Base-by-base conservation (phyloP, 176 grass and related monocot genomes). In the Puya raimondii region DNA sequence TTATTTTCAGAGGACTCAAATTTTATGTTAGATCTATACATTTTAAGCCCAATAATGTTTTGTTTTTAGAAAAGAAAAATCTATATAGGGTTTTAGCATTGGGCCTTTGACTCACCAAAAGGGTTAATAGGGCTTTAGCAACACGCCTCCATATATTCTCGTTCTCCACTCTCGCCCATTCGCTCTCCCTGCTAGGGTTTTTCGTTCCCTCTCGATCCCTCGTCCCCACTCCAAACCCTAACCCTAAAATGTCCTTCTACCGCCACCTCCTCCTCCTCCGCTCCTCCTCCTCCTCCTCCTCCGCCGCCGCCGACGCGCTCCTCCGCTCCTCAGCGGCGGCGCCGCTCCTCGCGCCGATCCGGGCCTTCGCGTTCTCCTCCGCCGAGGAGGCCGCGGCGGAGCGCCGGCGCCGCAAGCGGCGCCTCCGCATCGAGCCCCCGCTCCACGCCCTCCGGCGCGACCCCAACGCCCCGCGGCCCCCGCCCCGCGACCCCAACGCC, bases 391-490 rank as follows among this genome's bases (percentile, higher is more conserved):
- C 56, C 0, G 56, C 56, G 3, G 56, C 56, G 3, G 56, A 61
- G 56, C 56, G 56, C 56, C 56, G 56, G 1, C 56, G 56, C 56
- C 3, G 56, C 8, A 61, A 61, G 56, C 56, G 56, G 2, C 56
- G 56, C 56, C 56, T 61, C 56, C n/a, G 56, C 13, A 61, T 87
- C 66, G 85, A 87, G 68, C 85, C 85, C 1, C 85, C 85, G 56
- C 76, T 87, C n/a, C 72, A 87, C 71, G 85, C 76, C 13, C 80
- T 83, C 2, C 80, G 80, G 3, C 74, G 71, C 12, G 79, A 78
- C 2, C 80, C 80, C 2, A 65, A 67, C 72, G 64, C 15, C 27
- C 67, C 10, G 76, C 85, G 69, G 72, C 74, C 0, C 71, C 74
- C 17, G 67, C 76, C 49, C 70, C 66, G 67, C 80, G 85, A 67